Evolutionary conservation across 2,329 filamentous ascomycete species (phyloP).

Genomic region (Cyphellophora attinorum): DNA sequence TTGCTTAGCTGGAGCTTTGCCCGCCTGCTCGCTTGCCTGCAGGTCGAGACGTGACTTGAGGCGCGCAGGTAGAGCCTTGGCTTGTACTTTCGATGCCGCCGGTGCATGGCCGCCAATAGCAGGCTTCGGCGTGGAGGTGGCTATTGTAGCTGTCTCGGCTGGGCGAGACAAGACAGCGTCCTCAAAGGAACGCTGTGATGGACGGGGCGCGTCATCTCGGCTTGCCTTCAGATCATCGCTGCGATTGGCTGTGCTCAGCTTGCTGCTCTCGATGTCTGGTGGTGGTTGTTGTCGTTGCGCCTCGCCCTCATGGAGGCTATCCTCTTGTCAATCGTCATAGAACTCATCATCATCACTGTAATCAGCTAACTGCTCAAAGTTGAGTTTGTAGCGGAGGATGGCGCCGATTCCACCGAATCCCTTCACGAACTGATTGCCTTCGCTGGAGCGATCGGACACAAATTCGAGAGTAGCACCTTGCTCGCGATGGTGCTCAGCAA

Average conservation of each 20-base stretch:
- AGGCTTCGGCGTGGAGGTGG: no score
- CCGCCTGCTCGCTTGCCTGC: conserved; percentile 11
- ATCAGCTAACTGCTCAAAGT: conserved; percentile 97
- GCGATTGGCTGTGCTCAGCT: conserved; percentile 35
- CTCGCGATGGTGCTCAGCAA: conserved; percentile 96
- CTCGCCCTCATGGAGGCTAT: conserved; percentile 81
- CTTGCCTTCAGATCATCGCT: conserved; percentile 47
- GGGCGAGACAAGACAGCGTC: no score
- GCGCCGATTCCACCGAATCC: conserved; percentile 98
- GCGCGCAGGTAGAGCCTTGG: neutral
- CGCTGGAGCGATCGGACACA: conserved; percentile 91
- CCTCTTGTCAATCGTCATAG: conserved; percentile 81
- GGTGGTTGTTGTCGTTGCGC: conserved; percentile 66
- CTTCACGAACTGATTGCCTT: conserved; percentile 99
- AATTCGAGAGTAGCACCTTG: conserved; percentile 95
- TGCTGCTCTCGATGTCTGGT: no score
- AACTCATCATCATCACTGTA: conserved; percentile 80
- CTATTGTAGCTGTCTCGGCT: no score
- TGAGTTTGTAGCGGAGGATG: conserved; percentile 97
- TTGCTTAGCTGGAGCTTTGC: conserved; percentile 16
- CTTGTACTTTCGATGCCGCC: no score
- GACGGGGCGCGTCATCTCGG: no score
- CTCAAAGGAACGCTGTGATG: no score
- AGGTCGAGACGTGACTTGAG: neutral
- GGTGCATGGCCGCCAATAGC: no score